Base-by-base conservation (phyloP, 495 filamentous ascomycete genomes). In the Podospora anserina region DNA sequence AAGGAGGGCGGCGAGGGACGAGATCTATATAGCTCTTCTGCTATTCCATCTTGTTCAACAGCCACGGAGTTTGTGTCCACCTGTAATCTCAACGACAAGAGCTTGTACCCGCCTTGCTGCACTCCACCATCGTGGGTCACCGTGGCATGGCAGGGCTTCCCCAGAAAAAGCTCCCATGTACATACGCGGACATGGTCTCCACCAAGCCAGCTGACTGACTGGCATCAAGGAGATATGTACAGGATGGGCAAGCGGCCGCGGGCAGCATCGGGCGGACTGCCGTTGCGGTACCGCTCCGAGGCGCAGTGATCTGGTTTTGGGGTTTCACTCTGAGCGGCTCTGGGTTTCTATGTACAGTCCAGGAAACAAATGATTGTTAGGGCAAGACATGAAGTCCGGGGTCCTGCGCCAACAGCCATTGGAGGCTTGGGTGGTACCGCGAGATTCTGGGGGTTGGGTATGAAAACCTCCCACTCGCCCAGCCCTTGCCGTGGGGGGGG, bases 191-290 rank as follows among this genome's bases (percentile, higher is more conserved):
- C 55, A 58, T 19, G 55, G 55, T 58, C 23, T 58, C 23, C 55
- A 54, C 63, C 44, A 32, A 49, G 15, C 53, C 73, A 71, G 75
- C 19, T 75, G 75, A 74, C 70, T 71, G 62, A 53, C 26, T 63
- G 63, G n/a, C 69, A 61, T 9, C 34, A 66, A 67, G 75, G 72
- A 67, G 70, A 66, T 67, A 44, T 74, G 65, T 69, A 72, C 70
- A 63, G 32, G 71, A 63, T 56, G 49, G 75, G 75, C 65, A 74
- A 69, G 70, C 23, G 66, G 63, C 72, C 69, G 69, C 66, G 58
- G 63, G 64, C 63, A 55, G 23, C 58, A 61, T 4, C 19, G 54
- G 65, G 63, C 57, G 32, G 61, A 49, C 54, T 26, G 34, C 66
- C 20, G 18, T 66, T 66, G 53, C 59, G 54, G 64, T 32, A n/a